Percentiles rank a stretch among this genome's conserved stretches.
These are phyloP conservation scores for Metschnikowia rubicola DNA, from an alignment of 805 yeast genomes.

Conservation along the genomic window DNA sequence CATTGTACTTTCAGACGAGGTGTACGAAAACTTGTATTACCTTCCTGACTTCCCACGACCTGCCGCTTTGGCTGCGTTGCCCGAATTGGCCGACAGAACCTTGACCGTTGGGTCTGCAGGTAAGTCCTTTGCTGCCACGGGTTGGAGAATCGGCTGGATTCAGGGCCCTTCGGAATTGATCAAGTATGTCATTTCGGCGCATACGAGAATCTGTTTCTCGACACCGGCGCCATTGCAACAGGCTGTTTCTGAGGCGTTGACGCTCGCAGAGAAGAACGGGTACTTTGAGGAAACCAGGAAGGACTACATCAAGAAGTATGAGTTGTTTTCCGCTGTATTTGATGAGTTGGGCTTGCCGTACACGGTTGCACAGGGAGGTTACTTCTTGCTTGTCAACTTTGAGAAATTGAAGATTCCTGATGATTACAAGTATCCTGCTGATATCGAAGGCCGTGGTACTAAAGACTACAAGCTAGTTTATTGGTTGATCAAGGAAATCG, in stretches of 20 bases:
- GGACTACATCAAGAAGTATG: conserved; percentile 68
- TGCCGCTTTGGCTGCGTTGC: conserved; percentile 62
- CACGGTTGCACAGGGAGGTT: conserved; percentile 90
- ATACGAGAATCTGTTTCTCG: conserved; percentile 89
- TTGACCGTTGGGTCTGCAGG: conserved; percentile 96
- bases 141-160: conserved; percentile 98
- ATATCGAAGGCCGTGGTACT: conserved; percentile 58
- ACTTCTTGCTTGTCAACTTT: conserved; percentile 86
- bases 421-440: conserved; percentile 69
- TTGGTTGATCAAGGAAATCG: conserved; percentile 89
- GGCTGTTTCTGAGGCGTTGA: conserved; percentile 79
- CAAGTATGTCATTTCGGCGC: conserved; percentile 81
- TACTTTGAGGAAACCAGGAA: conserved; percentile 71
- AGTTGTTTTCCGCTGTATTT: conserved; percentile 69
- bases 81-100: conserved; percentile 75
- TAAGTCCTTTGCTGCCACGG: conserved; percentile 97
- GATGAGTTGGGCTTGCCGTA: conserved; percentile 88
- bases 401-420: conserved; percentile 75
- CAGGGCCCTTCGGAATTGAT: conserved; percentile 82
- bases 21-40: conserved; percentile 86
- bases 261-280: conserved; percentile 52
- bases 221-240: conserved; percentile 91
- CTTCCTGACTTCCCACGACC: conserved; percentile 69
- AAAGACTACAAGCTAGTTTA: conserved; percentile 85
- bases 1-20: conserved; percentile 86